Conservation (phyloP, 2,329 filamentous ascomycete species). For the Lecanicillium sp. region DNA sequence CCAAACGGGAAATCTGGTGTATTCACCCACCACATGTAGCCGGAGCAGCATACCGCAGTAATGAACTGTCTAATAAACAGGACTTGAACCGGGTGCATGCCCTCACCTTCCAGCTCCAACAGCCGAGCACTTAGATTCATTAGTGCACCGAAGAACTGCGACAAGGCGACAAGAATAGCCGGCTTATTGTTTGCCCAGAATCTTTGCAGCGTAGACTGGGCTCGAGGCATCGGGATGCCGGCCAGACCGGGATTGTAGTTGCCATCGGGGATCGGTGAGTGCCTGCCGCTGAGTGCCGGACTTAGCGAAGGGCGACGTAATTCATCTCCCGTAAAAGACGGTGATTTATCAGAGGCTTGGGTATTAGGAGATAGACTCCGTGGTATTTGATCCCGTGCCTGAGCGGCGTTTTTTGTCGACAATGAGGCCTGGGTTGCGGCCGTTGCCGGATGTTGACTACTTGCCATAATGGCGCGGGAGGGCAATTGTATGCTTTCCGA, state of each 20-base stretch:
- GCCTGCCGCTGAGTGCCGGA: conserved; percentile 13
- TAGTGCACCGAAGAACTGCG: conserved; percentile 72
- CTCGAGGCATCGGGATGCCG: not conserved
- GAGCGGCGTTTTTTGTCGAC: not conserved
- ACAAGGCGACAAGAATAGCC: conserved; percentile 60
- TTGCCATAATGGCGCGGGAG: no score
- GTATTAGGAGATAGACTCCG: conserved; percentile 3
- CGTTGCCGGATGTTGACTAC: no score
- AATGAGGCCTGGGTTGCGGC: no score
- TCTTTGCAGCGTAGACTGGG: conserved; percentile 15
- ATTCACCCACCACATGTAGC: conserved; percentile 65
- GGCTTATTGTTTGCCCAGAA: conserved; percentile 63
- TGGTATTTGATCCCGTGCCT: not conserved
- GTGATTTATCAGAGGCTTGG: not conserved
- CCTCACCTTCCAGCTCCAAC: conserved; percentile 61
- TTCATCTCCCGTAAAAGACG: conserved; percentile 3
- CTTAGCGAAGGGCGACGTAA: conserved; percentile 13
- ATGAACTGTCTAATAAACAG: conserved; percentile 73
- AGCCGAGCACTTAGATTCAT: conserved; percentile 81
- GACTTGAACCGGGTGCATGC: conserved; percentile 77
- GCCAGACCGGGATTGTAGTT: not conserved
- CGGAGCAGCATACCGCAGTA: conserved; percentile 55
- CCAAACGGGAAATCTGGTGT: conserved; percentile 67
- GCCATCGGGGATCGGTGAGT: conserved; percentile 11
- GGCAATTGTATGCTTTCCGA: no score